phyloP scores from a whole-genome alignment of 805 yeast genomes.

The Kluyveromyces starmeri region DNA sequence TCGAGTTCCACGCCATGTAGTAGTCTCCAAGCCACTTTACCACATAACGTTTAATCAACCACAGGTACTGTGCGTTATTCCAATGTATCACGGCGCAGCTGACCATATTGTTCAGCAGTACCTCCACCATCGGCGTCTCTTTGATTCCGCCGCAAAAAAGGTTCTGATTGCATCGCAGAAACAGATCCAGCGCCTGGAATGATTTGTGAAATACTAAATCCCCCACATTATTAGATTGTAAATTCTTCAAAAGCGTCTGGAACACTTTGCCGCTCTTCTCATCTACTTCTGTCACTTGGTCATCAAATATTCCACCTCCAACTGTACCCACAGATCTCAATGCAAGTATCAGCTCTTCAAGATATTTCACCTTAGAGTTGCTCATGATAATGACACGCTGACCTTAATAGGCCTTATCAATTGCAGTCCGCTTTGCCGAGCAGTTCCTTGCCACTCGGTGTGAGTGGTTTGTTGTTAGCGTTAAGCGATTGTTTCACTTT shows the following conservation, averaged over 20 bases:
- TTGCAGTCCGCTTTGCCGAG: too few species aligned
- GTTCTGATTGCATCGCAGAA: slow-evolving; percentile 18
- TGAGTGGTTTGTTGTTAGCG: too few species aligned
- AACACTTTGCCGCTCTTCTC: slow-evolving; percentile 6
- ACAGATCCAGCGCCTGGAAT: slow-evolving; percentile 20
- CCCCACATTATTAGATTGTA: not conserved
- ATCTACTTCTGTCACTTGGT: slow-evolving; percentile 3
- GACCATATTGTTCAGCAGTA: slow-evolving; percentile 1
- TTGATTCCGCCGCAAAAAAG: slow-evolving; percentile 6
- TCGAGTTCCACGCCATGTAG: not conserved
- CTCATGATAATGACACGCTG: too few species aligned
- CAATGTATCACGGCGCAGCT: not conserved
- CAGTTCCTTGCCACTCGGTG: too few species aligned
- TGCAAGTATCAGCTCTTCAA: slow-evolving; percentile 24
- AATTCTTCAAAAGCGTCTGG: slow-evolving; percentile 9
- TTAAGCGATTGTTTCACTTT: too few species aligned
- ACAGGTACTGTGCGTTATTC: slow-evolving; percentile 1
- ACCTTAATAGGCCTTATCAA: too few species aligned
- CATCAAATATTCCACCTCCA: not conserved
- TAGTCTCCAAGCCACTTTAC: not conserved
- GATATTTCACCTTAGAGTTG: slow-evolving; percentile 15
- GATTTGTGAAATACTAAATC: slow-evolving; percentile 21
- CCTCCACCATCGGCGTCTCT: not conserved
- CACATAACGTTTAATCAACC: not conserved
- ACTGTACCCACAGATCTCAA: slow-evolving; percentile 14